Base-by-base conservation (phyloP, 2,329 filamentous ascomycete genomes). In the Paraphaeosphaeria sporulosa region DNA sequence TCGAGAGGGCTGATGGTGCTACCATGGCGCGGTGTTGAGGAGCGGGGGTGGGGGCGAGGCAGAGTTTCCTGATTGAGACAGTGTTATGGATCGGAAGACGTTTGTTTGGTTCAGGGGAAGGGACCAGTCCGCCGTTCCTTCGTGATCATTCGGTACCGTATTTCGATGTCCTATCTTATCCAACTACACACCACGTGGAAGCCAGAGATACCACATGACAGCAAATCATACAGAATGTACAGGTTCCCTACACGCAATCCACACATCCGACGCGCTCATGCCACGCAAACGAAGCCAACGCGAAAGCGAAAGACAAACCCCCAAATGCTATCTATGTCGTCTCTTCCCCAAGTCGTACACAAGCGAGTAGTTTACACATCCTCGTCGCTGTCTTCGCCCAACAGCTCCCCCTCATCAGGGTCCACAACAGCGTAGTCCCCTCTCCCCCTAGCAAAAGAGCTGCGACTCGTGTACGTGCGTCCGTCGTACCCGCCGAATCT, bases 331-430 rank as follows among this genome's bases (percentile, higher is more conserved):
- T 57, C 52, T 57, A 60, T 57, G 5, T 38, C 38, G 38, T 52
- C 36, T 46, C 13, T 40, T 17, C 38, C 36, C 21, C 30, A 40
- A 55, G 58, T 55, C 49, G 30, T 46, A 52, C 56, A 58, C 36
- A 50, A 50, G 40, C 51, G 46, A 49, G 36, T 57, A 57, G 21
- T 55, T 65, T 74, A 89, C 51, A 90, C 91, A 63, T 97, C 94
- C 73, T 97, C 93, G 66, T 97, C 94, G 67, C 93, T 93, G 61
- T 96, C 94, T 68, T 97, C 94, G 0, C 95, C 95, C 38, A 99
- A 81, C 67, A 99, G 81, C 82, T 98, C 94, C 51, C 94, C 94
- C 76, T 98, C 95, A 74, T 98, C 95, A 53, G 95, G 91, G 71
- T 96, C 93, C 54, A 97, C 93, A 71, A 90, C 86, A 17, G 89